phyloP scores from a whole-genome alignment of 2,329 filamentous ascomycete genomes.

The Chrysoporthe austroafricana region DNA sequence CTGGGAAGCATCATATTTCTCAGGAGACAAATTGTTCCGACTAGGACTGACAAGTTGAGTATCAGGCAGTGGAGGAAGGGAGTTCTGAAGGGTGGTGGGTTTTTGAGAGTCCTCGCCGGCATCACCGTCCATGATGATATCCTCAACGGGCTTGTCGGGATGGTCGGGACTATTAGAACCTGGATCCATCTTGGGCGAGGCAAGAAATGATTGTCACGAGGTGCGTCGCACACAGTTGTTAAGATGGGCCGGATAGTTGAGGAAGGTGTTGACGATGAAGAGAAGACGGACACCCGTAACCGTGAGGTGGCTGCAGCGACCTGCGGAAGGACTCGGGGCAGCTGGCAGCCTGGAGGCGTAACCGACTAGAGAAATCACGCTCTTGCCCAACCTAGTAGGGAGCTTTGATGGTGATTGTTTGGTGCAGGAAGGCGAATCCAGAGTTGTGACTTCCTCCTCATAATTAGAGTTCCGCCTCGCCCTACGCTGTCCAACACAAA shows the following conservation, averaged over 20 bases:
- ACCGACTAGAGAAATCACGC: background rate
- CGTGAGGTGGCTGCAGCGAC: no score
- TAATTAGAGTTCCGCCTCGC: background rate
- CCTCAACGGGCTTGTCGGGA: background rate
- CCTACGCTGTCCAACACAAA: no score
- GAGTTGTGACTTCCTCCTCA: background rate
- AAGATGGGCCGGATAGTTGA: background rate
- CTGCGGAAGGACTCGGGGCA: no score
- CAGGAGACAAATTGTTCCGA: background rate
- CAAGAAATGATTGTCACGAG: background rate
- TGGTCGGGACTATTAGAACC: slow-evolving; percentile 5
- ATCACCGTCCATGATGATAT: background rate
- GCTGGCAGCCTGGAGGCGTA: background rate
- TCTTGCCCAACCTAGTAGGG: background rate
- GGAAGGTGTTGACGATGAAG: no score
- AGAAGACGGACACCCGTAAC: background rate
- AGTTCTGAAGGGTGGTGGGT: slow-evolving; percentile 3
- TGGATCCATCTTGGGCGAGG: slow-evolving; percentile 15
- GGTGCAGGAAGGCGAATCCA: background rate
- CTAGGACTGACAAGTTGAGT: background rate
- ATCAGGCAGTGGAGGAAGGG: slow-evolving; percentile 7
- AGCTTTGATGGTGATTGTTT: background rate
- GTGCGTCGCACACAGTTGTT: background rate
- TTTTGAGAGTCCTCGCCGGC: slow-evolving; percentile 11
- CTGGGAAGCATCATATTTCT: background rate